Evolutionary conservation across 2,329 filamentous ascomycete species (phyloP).

Genomic region (Epichloe amarillans): DNA sequence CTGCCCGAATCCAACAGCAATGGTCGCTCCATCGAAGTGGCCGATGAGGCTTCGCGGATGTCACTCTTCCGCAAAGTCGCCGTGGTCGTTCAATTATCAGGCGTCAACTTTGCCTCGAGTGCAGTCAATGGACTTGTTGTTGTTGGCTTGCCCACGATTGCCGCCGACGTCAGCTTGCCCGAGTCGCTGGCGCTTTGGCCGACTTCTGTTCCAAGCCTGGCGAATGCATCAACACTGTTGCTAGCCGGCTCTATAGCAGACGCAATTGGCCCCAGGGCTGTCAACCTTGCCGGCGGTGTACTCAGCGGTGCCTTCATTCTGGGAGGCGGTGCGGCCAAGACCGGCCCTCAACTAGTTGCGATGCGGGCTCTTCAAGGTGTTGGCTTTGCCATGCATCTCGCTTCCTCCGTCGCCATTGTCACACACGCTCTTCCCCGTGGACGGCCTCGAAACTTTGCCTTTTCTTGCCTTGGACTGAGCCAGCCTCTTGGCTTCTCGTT

Average conservation of each 20-base stretch:
- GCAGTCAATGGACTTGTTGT: slow-evolving; percentile 17
- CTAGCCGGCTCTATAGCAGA: slow-evolving; percentile 27
- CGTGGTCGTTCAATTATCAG: neutral
- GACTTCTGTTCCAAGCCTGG: slow-evolving; percentile 21
- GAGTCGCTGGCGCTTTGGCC: slow-evolving; percentile 26
- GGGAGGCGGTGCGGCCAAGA: slow-evolving; percentile 14
- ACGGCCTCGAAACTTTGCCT: slow-evolving; percentile 24
- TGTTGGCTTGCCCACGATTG: slow-evolving; percentile 27
- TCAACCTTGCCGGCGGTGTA: slow-evolving; percentile 22
- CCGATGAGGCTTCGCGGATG: neutral
- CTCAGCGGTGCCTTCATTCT: slow-evolving; percentile 18
- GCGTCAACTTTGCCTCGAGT: slow-evolving; percentile 1
- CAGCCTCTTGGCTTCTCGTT: slow-evolving; percentile 36
- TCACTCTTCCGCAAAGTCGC: slow-evolving; percentile 2
- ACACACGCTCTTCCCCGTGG: slow-evolving; percentile 18
- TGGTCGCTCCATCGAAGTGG: neutral
- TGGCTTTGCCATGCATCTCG: slow-evolving; percentile 20
- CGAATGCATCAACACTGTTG: slow-evolving; percentile 23
- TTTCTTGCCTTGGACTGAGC: slow-evolving; percentile 30
- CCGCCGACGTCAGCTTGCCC: slow-evolving; percentile 20
- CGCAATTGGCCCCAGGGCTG: slow-evolving; percentile 18
- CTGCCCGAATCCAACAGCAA: neutral
- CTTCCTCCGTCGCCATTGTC: slow-evolving; percentile 23
- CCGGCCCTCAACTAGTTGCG: slow-evolving; percentile 21
- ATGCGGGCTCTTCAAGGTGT: slow-evolving; percentile 28